Percentiles rank a stretch among this genome's conserved stretches.
Conservation (phyloP, 306 rosid genomes). For the Lathyrus aphaca region DNA sequence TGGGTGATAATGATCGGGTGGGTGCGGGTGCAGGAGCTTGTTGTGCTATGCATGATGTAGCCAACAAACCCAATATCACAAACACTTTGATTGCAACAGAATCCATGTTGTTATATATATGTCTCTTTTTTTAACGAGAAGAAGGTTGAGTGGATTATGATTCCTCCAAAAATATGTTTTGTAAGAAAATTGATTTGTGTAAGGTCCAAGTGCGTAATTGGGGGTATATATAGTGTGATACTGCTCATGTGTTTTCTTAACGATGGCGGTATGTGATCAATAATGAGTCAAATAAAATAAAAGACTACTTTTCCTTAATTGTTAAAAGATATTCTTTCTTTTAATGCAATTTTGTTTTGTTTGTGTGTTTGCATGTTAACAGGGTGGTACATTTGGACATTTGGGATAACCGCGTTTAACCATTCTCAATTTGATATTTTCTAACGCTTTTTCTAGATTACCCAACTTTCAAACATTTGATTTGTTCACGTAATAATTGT, state of each 20-base stretch:
- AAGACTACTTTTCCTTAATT: neutral
- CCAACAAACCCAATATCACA: conserved; percentile 65
- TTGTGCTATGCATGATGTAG: conserved; percentile 67
- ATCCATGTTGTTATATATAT: conserved; percentile 45
- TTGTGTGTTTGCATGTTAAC: neutral
- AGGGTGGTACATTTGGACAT: neutral
- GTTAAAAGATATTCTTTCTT: neutral
- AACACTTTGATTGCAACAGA: conserved; percentile 47
- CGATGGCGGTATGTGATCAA: neutral
- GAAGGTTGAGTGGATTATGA: neutral
- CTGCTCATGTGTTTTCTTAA: neutral
- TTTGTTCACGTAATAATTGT: neutral
- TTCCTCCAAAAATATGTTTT: neutral
- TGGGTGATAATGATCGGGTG: conserved; percentile 38
- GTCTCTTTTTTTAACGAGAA: neutral
- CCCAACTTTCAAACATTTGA: neutral
- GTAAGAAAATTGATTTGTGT: neutral
- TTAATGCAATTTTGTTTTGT: too few relatives aligned
- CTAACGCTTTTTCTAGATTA: neutral
- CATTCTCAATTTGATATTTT: neutral
- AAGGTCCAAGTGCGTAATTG: neutral
- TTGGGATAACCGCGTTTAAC: neutral
- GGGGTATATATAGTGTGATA: neutral
- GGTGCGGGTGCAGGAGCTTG: conserved; percentile 69
- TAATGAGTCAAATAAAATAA: neutral